phyloP scores from a whole-genome alignment of 192 early-diverging fungal genomes.

The Coemansia javaensis region DNA sequence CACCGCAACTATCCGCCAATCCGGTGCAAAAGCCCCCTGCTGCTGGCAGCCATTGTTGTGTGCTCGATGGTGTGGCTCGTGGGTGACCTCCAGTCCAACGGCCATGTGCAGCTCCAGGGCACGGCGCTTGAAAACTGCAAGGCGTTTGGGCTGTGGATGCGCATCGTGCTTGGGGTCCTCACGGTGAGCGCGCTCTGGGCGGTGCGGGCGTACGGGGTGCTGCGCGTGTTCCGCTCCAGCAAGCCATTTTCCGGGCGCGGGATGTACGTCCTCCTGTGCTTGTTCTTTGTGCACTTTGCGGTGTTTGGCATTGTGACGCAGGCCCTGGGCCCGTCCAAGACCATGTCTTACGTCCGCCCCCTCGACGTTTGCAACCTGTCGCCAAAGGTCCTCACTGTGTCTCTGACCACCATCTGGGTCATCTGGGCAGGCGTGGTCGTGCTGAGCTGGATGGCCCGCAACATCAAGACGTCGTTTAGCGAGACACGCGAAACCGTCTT shows the following conservation, averaged over 20 bases:
- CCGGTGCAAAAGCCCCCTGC: slow-evolving; percentile 19
- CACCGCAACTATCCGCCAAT: slow-evolving; percentile 41
- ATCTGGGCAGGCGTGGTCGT: slow-evolving; percentile 6
- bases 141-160: slow-evolving; percentile 28
- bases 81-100: slow-evolving; percentile 32
- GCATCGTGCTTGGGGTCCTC: slow-evolving; percentile 25
- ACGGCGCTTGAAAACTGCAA: slow-evolving; percentile 12
- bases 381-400: slow-evolving; percentile 12
- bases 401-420: slow-evolving; percentile 13
- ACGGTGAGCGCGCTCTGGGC: slow-evolving; percentile 13
- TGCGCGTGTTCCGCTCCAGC: slow-evolving; percentile 20
- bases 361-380: too few species aligned
- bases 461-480: slow-evolving; percentile 43
- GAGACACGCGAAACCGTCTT: slow-evolving; percentile 26
- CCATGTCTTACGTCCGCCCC: slow-evolving; percentile 6
- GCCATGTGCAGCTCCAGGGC: slow-evolving; percentile 11
- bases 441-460: slow-evolving; percentile 19
- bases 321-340: slow-evolving; percentile 3
- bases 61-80: slow-evolving; percentile 26
- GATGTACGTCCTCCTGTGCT: slow-evolving; percentile 13
- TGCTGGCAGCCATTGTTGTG: slow-evolving; percentile 21
- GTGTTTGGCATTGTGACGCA: slow-evolving; percentile 14
- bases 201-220: slow-evolving; percentile 20
- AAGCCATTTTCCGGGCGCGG: slow-evolving; percentile 6
- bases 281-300: slow-evolving; percentile 7